phyloP scores from a whole-genome alignment of 2,329 filamentous ascomycete species.

The Diaporthe eres region DNA sequence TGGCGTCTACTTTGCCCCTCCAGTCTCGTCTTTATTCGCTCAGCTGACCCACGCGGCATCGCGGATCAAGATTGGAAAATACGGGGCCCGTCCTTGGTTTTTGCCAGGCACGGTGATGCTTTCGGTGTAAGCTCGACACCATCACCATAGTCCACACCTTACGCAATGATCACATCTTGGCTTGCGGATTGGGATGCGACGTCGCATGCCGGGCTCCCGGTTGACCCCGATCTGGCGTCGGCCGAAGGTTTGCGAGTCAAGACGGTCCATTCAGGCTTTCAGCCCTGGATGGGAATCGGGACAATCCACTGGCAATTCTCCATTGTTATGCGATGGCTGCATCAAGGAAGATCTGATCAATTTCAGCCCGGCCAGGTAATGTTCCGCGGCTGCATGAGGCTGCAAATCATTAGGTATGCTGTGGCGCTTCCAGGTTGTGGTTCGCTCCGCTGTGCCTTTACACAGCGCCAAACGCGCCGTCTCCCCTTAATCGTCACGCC shows the following conservation, averaged over 20 bases:
- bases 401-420: neutral
- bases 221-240: conserved; percentile 9
- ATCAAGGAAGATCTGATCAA: neutral
- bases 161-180: conserved; percentile 12
- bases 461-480: conserved; percentile 5
- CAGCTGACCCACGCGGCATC: neutral
- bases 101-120: conserved; percentile 23
- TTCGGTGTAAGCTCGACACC: conserved; percentile 13
- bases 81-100: neutral
- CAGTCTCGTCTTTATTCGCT: neutral
- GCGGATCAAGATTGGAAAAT: conserved; percentile 8
- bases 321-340: neutral
- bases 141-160: conserved; percentile 10
- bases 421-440: neutral
- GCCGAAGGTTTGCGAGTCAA: conserved; percentile 15
- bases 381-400: neutral
- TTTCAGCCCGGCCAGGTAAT: neutral
- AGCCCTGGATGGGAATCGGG: conserved; percentile 2
- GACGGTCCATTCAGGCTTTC: conserved; percentile 5
- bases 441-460: neutral
- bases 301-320: neutral
- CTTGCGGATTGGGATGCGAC: neutral
- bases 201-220: conserved; percentile 23
- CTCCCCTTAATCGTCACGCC: neutral
- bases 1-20: neutral